Percentiles rank a stretch among this genome's conserved stretches.
These are phyloP conservation scores for Tetradesmus lagerheimii DNA, from an alignment of 139 green algal species.

Conservation along the genomic window DNA sequence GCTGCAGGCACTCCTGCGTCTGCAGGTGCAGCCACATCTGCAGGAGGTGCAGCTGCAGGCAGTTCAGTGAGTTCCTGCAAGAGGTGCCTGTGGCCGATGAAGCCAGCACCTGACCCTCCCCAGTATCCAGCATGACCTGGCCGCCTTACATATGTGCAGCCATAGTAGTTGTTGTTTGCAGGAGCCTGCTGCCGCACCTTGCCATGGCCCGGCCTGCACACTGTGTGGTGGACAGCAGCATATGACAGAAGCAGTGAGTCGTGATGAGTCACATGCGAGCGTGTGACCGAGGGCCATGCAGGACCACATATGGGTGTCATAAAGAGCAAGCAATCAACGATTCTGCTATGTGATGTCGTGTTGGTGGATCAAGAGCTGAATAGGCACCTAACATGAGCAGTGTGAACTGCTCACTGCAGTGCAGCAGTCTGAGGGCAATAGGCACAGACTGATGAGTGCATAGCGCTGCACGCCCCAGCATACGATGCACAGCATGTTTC, in stretches of 20 bases:
- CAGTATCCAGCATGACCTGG: not conserved
- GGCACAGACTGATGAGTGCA: too few species aligned
- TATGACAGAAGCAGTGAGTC: not conserved
- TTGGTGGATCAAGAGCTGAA: too few species aligned
- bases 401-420: not conserved
- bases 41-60: not conserved
- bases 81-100: conserved; percentile 1
- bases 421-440: too few species aligned
- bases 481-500: too few species aligned
- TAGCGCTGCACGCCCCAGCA: too few species aligned
- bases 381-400: not conserved
- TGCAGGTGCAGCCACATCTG: not conserved
- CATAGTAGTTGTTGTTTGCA: conserved; percentile 14
- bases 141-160: not conserved
- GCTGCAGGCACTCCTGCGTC: not conserved
- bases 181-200: not conserved
- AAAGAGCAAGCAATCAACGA: not conserved
- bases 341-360: too few species aligned
- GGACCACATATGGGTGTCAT: not conserved
- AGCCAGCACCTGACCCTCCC: conserved; percentile 1
- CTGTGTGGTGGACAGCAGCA: not conserved
- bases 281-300: not conserved
- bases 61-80: not conserved
- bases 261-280: not conserved
- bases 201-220: conserved; percentile 32